Evolutionary conservation across 495 filamentous ascomycete genomes (phyloP), one percentile per base, ranked within the genome.

Genomic region (Endocarpon pusillum): DNA sequence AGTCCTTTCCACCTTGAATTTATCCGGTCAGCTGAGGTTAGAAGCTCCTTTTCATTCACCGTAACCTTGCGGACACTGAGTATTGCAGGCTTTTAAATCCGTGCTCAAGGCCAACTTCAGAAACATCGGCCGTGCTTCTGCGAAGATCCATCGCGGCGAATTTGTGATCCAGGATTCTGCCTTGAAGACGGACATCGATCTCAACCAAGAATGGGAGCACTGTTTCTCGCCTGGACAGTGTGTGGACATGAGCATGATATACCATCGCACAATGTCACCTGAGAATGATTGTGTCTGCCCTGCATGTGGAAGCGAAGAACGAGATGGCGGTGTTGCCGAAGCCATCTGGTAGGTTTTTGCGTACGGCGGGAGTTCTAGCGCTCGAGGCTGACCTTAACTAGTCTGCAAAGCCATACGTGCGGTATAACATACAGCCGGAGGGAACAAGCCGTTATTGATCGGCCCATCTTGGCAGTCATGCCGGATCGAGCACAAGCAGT

Each of bases 161-260:
- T 53, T 51, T 26, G 28, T 33, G 3, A 51, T 53, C 19, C 39
- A 53, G 19, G 47, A 53, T 16, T 31, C 39, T 3, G 14, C 14
- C 10, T 44, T 40, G 1, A 41, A 45, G 24, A 41, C 21, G 14
- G 40, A 39, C 29, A 33, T 53, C 20, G 30, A 51, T 23, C 35
- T 53, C 8, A n/a, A 4, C 12, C 17, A 19, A 3, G 12, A 30
- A 18, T 53, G 45, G 49, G 39, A 46, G n/a, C 8, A 17, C 14
- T 51, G 40, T 21, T 51, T 53, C 33, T 26, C 10, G 18, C 49
- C 49, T 2, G 45, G 47, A 14, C 42, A 44, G 24, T 18, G 37
- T 12, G 45, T 51, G 2, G 42, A 37, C 2, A 53, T 51, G 47
- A 51, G 48, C 26, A 50, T 53, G 45, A 35, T 61, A 46, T 37